Percentiles rank a stretch among this genome's conserved stretches.
Evolutionary conservation across 768 basidiomycete genomes (phyloP).

Genomic region (Candolleomyces efflorescens): DNA sequence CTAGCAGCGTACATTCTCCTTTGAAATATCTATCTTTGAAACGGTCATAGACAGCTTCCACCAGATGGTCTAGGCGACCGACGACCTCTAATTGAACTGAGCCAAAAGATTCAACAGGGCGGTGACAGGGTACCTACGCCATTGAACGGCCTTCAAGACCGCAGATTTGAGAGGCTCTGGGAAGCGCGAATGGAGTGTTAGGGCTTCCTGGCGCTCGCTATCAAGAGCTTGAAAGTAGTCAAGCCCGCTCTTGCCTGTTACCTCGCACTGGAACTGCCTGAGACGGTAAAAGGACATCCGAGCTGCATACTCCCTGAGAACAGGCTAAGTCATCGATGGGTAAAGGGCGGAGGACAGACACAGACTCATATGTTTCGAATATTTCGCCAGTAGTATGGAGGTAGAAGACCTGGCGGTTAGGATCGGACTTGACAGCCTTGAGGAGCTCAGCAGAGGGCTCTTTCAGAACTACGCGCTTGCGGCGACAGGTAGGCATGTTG

Average conservation of each 20-base stretch:
- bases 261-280: conserved; percentile 96
- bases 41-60: conserved; percentile 92
- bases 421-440: conserved; percentile 58
- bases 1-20: conserved; percentile 70
- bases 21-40: conserved; percentile 95
- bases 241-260: conserved; percentile 89
- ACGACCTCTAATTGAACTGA: conserved; percentile 72
- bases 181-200: conserved; percentile 86
- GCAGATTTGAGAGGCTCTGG: conserved; percentile 90
- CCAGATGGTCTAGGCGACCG: conserved; percentile 91
- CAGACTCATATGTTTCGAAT: conserved; percentile 94
- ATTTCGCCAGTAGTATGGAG: conserved; percentile 95
- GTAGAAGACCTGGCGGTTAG: conserved; percentile 80
- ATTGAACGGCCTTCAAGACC: conserved; percentile 90
- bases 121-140: conserved; percentile 64
- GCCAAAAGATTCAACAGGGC: conserved; percentile 11
- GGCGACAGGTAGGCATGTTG: conserved; percentile 80
- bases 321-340: conserved; percentile 20
- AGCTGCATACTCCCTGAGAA: conserved; percentile 68
- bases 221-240: conserved; percentile 94
- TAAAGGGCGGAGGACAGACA: conserved; percentile 49
- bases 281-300: conserved; percentile 94
- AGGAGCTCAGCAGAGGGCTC: conserved; percentile 72
- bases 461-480: conserved; percentile 87
- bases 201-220: conserved; percentile 86